A percentile compares a stretch with the other conserved stretches of the same genome.
phyloP scores from a whole-genome alignment of 2,329 filamentous ascomycete genomes.

The Mycosphaerella arachidis region DNA sequence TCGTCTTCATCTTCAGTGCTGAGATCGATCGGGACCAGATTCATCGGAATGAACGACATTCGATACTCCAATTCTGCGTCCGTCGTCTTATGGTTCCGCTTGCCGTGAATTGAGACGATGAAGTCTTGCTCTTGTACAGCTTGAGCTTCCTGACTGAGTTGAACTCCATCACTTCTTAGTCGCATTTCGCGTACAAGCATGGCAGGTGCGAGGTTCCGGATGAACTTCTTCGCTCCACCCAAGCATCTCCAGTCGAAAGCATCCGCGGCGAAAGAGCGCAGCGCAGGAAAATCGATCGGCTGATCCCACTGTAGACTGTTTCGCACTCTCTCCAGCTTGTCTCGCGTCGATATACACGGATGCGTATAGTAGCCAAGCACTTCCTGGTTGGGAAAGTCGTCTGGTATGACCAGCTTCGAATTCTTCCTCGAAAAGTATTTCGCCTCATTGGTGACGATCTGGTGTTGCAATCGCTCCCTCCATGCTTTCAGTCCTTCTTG shows the following conservation, averaged over 20 bases:
- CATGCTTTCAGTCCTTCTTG: slow-evolving; percentile 59
- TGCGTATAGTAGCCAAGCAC: slow-evolving; percentile 83
- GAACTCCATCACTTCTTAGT: slow-evolving; percentile 29
- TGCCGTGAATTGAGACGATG: slow-evolving; percentile 63
- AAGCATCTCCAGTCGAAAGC: slow-evolving; percentile 82
- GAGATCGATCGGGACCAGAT: slow-evolving; percentile 74
- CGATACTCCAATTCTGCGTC: slow-evolving; percentile 74
- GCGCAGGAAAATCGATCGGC: slow-evolving; percentile 58
- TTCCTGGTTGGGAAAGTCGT: slow-evolving; percentile 73
- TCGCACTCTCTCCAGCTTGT: slow-evolving; percentile 54
- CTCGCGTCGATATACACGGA: slow-evolving; percentile 67
- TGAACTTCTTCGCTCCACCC: slow-evolving; percentile 76
- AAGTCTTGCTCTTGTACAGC: slow-evolving; percentile 50
- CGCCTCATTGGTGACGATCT: slow-evolving; percentile 78
- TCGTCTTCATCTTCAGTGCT: slow-evolving; percentile 66
- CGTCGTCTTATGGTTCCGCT: slow-evolving; percentile 66
- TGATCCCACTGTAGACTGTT: slow-evolving; percentile 56
- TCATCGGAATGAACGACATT: slow-evolving; percentile 69
- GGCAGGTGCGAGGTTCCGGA: slow-evolving; percentile 72
- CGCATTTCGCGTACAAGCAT: slow-evolving; percentile 61
- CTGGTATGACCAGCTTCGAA: slow-evolving; percentile 68
- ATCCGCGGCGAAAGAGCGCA: slow-evolving; percentile 71
- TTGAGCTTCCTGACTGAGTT: slow-evolving; percentile 33
- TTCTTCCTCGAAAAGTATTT: slow-evolving; percentile 75
- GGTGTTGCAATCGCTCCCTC: slow-evolving; percentile 67